Base-by-base conservation (phyloP, 495 filamentous ascomycete species). In the Aspergillus asperescens region DNA sequence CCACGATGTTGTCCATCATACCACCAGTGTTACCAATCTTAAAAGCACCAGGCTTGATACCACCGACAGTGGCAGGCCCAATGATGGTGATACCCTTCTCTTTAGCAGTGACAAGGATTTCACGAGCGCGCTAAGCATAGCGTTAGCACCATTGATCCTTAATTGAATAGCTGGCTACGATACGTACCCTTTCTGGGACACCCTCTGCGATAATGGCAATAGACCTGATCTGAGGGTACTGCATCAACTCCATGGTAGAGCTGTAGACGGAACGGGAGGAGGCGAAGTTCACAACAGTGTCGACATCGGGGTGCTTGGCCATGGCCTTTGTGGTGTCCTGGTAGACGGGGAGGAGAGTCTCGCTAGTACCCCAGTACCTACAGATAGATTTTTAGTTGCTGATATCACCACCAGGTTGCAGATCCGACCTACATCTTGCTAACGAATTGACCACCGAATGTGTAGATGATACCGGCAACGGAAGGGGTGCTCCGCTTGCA, bases 1-100 rank as follows among this genome's bases (percentile, higher is more conserved):
- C 91, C 53, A 98, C 93, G 63, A 98, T 98, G 82, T 98, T 98
- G 82, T 98, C 93, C 93, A 98, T 98, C 93, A 98, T 98, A 73
- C 93, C 93, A 82, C 93, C 93, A 57, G 93, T 98, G 81, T 98
- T 98, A 72, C 93, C 93, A 58, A 98, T 98, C 84, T 97, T 98
- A 84, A 88, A 98, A 66, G 87, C 85, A 73, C 93, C 94, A 54
- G 93, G 93, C 82, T 98, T 98, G 80, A 98, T 96, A 65, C 93
- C 93, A 83, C 93, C 93, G 56, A 98, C 93, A 49, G 93, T 98
- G 53, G 93, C 93, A 55, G 93, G 93, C 50, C 93, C 93, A 65
- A 98, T 96, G 74, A 98, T 98, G 64, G 91, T 96, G 69, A 98
- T 89, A 44, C 92, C 92, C 83, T 96, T 98, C 82, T 96, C 90